Base-by-base conservation (phyloP, 192 early-diverging fungal species). In the Coemansia sp. region DNA sequence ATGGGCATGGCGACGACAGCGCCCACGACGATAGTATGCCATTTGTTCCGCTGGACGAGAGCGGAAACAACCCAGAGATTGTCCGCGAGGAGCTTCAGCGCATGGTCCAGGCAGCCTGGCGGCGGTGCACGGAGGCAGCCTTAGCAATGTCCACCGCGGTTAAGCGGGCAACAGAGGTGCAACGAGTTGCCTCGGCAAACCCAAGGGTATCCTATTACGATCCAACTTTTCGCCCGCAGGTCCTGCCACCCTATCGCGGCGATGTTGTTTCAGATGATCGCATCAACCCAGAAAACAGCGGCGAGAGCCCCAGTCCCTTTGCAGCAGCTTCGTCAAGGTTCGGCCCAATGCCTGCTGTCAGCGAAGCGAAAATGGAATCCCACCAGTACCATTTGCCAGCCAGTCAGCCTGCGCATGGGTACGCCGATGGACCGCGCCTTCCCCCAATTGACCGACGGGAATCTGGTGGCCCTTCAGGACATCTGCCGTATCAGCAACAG, bases 21-120 rank as follows among this genome's bases (percentile, higher is more conserved):
- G 70, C 16, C 14, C 63, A 44, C 34, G 77, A 71, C 23, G 62
- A 71, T 14, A 57, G 52, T 4, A 36, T 46, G n/a, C 38, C 65
- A 20, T 56, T 44, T 53, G 41, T 63, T 33, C 73, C 73, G n/a
- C 60, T 75, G n/a, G 78, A 81, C 36, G 78, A 81, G 55, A 53
- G 63, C 57, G 78, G 78, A 14, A 72, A 76, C 45, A 76, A 73
- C 67, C 70, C 78, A 26, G 78, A 81, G 57, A 44, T 76, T 59
- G 53, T 76, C 33, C 73, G 78, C 56, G 78, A 81, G 48, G 78
- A 81, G 63, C 73, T 81, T 35, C 73, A 76, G 70, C 73, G 70
- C 48, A 83, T 83, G 72, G 75, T 83, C 0, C 68, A 77, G 56
- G 68, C 74, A 2, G 80, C 80, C 1, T 83, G 80, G 80, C 68